Base-by-base conservation (phyloP, 768 basidiomycete species). In the Suillus spraguei region DNA sequence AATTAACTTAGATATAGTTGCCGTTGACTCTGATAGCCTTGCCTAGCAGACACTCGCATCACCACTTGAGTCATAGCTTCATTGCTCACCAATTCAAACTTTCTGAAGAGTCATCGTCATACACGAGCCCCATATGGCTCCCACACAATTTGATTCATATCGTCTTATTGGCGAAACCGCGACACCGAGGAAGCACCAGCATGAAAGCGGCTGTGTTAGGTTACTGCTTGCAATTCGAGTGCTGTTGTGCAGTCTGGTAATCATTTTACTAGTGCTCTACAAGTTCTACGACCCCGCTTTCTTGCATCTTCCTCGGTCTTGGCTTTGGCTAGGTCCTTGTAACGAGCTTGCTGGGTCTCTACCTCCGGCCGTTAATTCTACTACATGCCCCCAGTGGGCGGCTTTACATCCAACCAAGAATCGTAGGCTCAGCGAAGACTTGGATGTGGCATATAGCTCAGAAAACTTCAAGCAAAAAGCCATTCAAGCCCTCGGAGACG, bases 401-500 rank as follows among this genome's bases (percentile, higher is more conserved):
- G 63, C 69, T 3, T 33, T 78, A 20, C 64, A 69, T 9, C 79
- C 78, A 0, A 42, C 59, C 11, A 69, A 69, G 50, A 64, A 79
- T 47, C 68, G 47, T 0, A 63, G 64, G 32, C 63, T 80, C 14
- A 76, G 74, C 63, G 46, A 64, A 17, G 65, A 67, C 24, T 64
- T 81, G 36, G 71, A 70, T n/a, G 38, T 67, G 13, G 50, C 71
- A 10, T 76, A 76, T 55, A 68, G 58, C 24, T 74, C 72, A 9
- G 68, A 75, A 7, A 69, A 64, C n/a, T 83, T 80, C 68, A 69
- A 74, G 68, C 32, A 39, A 20, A 65, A 63, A 10, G 71, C 73
- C 1, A 70, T 73, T 17, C 68, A 74, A 16, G 74, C 68, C 66
- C 71, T 80, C 20, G 68, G 70, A 32, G 74, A 76, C 5, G 74